Base-by-base conservation (phyloP, 139 green algal species). In the Closterium sp. region DNA sequence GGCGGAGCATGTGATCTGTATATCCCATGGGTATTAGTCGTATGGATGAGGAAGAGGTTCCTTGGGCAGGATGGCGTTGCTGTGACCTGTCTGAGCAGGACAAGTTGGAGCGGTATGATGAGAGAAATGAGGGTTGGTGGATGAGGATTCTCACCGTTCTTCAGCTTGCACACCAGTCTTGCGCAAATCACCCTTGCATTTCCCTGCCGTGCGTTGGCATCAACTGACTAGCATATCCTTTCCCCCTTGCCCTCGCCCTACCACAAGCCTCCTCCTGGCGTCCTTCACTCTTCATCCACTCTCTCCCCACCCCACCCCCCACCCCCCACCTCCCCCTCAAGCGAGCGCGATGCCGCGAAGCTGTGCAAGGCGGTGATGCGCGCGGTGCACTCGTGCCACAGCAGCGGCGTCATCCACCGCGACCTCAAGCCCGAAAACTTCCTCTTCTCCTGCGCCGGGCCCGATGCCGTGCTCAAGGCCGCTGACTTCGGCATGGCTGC, bases 391-490 rank as follows among this genome's bases (percentile, higher is more conserved):
- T 43, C 85, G 85, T 88, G 85, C 85, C 85, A 88, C 85, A 55
- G 31, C 25, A 30, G 33, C n/a, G 87, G 87, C 34, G 55, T 90
- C 33, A 84, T 86, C 55, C 87, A 90, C 55, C 87, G 87, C 38
- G 87, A 90, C 87, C 38, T 90, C 87, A 90, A 90, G 87, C 87
- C 87, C 38, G 93, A 97, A 81, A 96, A 98, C 91, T 99, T 99
- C 94, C 94, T 99, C 92, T 96, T 99, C 34, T 96, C 96, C 4
- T 95, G 85, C 94, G 97, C 97, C 87, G 81, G 76, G 0, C 87
- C 94, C 2, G 84, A 96, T 16, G 91, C 97, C 0, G 87, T 95
- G 89, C 95, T 99, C 84, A 99, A 98, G 95, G 96, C 97, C 85
- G 98, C 97, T 28, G 88, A 91, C 88, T 91, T 90, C 66, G 55